Percentiles rank a stretch among this genome's conserved stretches.
phyloP scores from a whole-genome alignment of 2,329 filamentous ascomycete genomes.

The Dryadomyces quercivorus region DNA sequence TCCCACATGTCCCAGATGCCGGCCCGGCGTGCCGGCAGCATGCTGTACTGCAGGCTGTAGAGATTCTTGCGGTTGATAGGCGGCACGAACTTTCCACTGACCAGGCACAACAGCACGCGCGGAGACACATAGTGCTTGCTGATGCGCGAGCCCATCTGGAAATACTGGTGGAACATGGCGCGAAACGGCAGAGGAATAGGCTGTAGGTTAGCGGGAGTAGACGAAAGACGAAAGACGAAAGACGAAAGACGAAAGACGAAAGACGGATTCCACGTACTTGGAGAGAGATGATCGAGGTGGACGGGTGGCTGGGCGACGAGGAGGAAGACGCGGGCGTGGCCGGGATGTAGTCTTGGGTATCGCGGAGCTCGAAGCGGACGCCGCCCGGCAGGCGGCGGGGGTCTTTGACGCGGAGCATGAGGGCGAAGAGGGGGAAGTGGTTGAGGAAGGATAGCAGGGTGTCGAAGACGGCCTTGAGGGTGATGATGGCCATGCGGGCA shows the following conservation, averaged over 20 bases:
- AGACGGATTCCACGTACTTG: conserved; percentile 41
- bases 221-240: background rate
- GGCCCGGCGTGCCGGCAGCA: conserved; percentile 75
- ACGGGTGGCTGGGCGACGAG: conserved; percentile 32
- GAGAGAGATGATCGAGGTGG: conserved; percentile 73
- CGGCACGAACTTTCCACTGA: conserved; percentile 85
- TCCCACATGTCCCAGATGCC: conserved; percentile 80
- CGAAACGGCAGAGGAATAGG: conserved; percentile 80
- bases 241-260: background rate
- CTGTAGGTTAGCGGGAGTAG: conserved; percentile 25
- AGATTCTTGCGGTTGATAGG: conserved; percentile 90
- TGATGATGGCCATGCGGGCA: conserved; percentile 89
- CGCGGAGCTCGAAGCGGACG: conserved; percentile 80
- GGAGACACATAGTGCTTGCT: conserved; percentile 92
- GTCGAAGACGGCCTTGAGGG: conserved; percentile 80
- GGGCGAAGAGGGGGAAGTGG: conserved; percentile 91
- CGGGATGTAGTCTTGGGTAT: conserved; percentile 45
- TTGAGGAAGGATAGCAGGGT: conserved; percentile 88
- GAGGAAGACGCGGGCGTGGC: conserved; percentile 21
- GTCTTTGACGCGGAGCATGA: conserved; percentile 94
- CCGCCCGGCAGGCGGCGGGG: conserved; percentile 78
- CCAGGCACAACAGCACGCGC: conserved; percentile 72
- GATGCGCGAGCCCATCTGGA: conserved; percentile 83
- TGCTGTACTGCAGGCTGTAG: conserved; percentile 95
- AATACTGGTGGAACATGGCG: conserved; percentile 97